Evolutionary conservation across 139 green algal genomes (phyloP).

Genomic region (Picochlorum sp.): DNA sequence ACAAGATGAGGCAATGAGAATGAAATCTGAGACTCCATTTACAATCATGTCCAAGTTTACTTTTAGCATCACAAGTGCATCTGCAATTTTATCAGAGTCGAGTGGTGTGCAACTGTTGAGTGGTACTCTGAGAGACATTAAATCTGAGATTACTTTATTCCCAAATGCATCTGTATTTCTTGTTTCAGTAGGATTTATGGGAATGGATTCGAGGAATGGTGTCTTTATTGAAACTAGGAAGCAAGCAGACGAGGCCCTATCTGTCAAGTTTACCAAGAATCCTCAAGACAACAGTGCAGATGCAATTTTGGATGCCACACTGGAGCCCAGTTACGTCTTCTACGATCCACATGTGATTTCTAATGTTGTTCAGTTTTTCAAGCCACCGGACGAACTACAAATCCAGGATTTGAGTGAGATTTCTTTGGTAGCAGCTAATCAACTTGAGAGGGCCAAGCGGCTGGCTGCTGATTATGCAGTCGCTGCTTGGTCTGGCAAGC

Average conservation of each 20-base stretch:
- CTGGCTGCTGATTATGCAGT: constrained; percentile 39
- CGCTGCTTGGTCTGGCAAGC: constrained; percentile 30
- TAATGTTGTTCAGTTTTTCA: constrained; percentile 65
- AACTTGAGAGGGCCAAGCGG: constrained; percentile 42
- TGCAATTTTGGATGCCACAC: constrained; percentile 31
- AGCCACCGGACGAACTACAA: constrained; percentile 19
- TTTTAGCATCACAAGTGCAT: constrained; percentile 23
- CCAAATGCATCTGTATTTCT: constrained; percentile 34
- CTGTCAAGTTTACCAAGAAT: constrained; percentile 34
- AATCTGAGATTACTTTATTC: constrained; percentile 20
- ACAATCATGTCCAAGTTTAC: constrained; percentile 33
- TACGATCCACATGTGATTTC: constrained; percentile 47
- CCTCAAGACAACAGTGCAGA: constrained; percentile 68
- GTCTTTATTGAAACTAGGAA: constrained; percentile 47
- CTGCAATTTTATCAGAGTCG: constrained; percentile 26
- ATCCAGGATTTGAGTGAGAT: constrained; percentile 36
- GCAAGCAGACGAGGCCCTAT: constrained; percentile 12
- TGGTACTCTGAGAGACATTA: constrained; percentile 25
- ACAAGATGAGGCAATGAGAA: constrained; percentile 34
- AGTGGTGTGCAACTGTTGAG: constrained; percentile 25
- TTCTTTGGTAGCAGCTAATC: constrained; percentile 26
- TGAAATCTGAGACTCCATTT: constrained; percentile 32
- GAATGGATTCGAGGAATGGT: constrained; percentile 45
- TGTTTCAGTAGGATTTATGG: constrained; percentile 40
- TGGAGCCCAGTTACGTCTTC: constrained; percentile 70